Base-by-base conservation (phyloP, 148 eudicot species). In the Dysphania ambrosioides region DNA sequence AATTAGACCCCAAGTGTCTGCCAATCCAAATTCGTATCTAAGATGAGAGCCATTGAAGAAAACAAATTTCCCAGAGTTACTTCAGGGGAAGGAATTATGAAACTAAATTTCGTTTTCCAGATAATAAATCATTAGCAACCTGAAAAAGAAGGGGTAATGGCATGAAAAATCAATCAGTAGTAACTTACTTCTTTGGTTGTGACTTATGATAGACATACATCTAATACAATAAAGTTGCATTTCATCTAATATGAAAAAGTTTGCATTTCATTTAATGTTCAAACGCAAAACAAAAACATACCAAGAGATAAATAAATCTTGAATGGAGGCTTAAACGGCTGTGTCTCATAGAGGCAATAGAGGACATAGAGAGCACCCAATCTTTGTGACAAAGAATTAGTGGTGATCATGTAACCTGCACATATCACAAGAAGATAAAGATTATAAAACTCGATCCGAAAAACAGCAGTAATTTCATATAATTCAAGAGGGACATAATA, bases 271-370 rank as follows among this genome's bases (percentile, higher is more conserved):
- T 16, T 47, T 47, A 47, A 47, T 2, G 16, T 16, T 9, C 21
- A 10, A 49, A 76, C 27, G 55, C 26, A 75, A 66, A 71, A 66
- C 19, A 30, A 70, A 53, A 78, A 27, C 85, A 26, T 79, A 93
- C 97, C 96, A 78, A 86, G 81, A 66, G 92, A 91, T 51, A 93
- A 24, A 80, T 93, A 91, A 55, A 93, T 84, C 56, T 80, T 89
- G 81, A 82, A 89, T 31, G 92, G 90, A 56, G 98, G 98, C 80
- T 88, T 91, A 80, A 85, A 91, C 36, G 97, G 94, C 72, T 93
- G 98, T 74, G 93, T 89, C 80, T 91, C 92, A 40, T 83, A 87
- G 38, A 93, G 90, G 80, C 91, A 91, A 78, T 91, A 91, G 56
- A 91, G 85, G 78, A 93, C 90, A 80, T 89, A 93, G 1, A 93